Evolutionary conservation across 352 stramenopile species (phyloP).

Genomic region (Globisporangium abappressorium): DNA sequence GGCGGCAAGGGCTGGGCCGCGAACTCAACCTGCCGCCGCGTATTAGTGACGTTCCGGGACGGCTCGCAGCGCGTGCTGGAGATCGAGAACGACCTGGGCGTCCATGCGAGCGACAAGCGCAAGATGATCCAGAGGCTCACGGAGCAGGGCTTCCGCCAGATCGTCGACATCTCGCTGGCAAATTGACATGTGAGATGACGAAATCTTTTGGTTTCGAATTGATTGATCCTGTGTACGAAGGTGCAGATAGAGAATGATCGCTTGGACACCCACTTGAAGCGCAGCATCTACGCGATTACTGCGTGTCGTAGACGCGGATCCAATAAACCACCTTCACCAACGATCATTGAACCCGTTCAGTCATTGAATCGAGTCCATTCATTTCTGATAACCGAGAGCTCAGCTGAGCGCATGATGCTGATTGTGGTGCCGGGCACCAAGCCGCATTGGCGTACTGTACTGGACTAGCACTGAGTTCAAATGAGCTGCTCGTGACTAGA

Average conservation of each 20-base stretch:
- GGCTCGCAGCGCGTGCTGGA: constrained; percentile 67
- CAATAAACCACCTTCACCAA: neutral
- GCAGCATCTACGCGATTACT: neutral
- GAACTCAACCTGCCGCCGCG: constrained; percentile 71
- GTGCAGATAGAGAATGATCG: neutral
- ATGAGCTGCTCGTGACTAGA: neutral
- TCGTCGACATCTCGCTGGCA: constrained; percentile 54
- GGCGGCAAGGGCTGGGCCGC: constrained; percentile 70
- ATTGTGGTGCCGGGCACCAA: neutral
- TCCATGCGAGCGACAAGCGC: constrained; percentile 41
- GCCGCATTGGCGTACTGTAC: neutral
- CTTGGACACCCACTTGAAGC: neutral
- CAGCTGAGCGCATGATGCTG: neutral
- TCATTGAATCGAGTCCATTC: neutral
- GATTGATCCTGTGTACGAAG: neutral
- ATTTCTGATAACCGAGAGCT: neutral
- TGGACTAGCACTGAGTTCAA: neutral
- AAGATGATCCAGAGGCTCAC: constrained; percentile 53
- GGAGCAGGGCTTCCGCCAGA: constrained; percentile 44
- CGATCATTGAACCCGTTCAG: neutral
- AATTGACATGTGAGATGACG: constrained; percentile 12
- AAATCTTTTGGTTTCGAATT: neutral
- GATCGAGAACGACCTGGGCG: constrained; percentile 68
- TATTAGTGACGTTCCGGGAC: constrained; percentile 69
- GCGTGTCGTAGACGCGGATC: neutral